Base-by-base conservation (phyloP, 257 asterid species). In the Gentiana dahurica region DNA sequence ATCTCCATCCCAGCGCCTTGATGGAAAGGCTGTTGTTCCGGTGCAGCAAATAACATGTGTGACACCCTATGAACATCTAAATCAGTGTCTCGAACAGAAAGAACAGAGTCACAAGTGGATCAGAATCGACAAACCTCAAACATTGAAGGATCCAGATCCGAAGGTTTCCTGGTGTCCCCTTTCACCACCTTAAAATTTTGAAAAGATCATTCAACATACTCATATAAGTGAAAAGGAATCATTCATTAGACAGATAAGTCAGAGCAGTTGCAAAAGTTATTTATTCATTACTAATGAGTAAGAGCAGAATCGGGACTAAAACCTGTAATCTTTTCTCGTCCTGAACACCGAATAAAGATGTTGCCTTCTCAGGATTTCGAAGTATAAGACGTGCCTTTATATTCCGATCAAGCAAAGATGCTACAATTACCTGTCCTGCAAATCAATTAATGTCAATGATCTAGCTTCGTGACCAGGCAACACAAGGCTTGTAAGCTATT, bases 1-100 rank as follows among this genome's bases (percentile, higher is more conserved):
- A 69, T 87, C 95, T 60, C 98, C 98, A 75, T 82, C 91, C 98
- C 98, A 90, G 65, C 98, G 79, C 80, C 74, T 77, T 58, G 98
- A 84, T 0, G 98, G 98, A 69, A 90, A 90, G 59, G 98, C 98
- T 3, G 98, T 90, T 15, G 98, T 90, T 45, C 98, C 98, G 0
- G 95, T 87, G 79, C 95, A 84, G 84, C 96, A 87, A 55, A 90
- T 87, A 47, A 84, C 96, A 71, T 90, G 96, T 38, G 95, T 90
- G 56, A 90, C 81, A 32, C 87, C 89, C 98, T 90, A 63, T 36
- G 71, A 59, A 59, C 57, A 59, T 60, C 15, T 4, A 54, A 55
- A 57, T 12, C 60, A 49, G 59, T 32, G 53, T 58, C 51, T 57
- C 52, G 45, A 39, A 6, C 11, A 12, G 24, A 36, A 24, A 34